Conservation (phyloP, 2,329 filamentous ascomycete species). For the Scleromitrula shiraiana region DNA sequence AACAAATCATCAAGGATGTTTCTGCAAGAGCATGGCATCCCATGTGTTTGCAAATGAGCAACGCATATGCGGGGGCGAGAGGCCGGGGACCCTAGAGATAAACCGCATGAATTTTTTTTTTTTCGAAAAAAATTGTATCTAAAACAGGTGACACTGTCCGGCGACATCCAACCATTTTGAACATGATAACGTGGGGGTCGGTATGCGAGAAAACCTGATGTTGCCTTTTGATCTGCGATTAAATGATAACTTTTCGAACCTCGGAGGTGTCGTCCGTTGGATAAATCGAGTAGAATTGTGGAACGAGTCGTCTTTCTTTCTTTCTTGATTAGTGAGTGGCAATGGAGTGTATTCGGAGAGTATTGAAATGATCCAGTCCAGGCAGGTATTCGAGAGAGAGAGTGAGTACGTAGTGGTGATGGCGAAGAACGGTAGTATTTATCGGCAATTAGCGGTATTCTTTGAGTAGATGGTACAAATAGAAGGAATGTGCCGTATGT, state of each 20-base stretch:
- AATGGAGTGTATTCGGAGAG: neutral
- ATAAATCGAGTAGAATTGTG: neutral
- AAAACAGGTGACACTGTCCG: neutral
- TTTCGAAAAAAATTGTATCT: too few species aligned
- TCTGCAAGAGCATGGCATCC: neutral
- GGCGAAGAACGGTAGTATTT: neutral
- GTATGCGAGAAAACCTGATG: neutral
- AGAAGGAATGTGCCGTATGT: neutral
- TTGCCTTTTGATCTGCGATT: neutral
- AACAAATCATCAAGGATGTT: neutral
- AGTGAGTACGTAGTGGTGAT: neutral
- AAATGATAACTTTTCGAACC: neutral
- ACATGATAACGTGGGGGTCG: neutral
- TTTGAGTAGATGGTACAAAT: neutral
- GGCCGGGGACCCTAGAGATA: neutral
- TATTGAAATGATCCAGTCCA: neutral
- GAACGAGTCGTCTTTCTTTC: neutral
- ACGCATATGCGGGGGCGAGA: slow-evolving; percentile 4
- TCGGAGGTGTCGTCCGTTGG: slow-evolving; percentile 1
- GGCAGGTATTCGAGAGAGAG: too few species aligned
- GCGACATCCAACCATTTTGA: neutral
- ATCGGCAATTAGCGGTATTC: neutral
- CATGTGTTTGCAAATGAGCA: slow-evolving; percentile 3
- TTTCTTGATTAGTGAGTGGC: neutral
- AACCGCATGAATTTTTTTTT: too few species aligned